Evolutionary conservation across 495 filamentous ascomycete genomes (phyloP).

Genomic region (Delitschia confertaspora): DNA sequence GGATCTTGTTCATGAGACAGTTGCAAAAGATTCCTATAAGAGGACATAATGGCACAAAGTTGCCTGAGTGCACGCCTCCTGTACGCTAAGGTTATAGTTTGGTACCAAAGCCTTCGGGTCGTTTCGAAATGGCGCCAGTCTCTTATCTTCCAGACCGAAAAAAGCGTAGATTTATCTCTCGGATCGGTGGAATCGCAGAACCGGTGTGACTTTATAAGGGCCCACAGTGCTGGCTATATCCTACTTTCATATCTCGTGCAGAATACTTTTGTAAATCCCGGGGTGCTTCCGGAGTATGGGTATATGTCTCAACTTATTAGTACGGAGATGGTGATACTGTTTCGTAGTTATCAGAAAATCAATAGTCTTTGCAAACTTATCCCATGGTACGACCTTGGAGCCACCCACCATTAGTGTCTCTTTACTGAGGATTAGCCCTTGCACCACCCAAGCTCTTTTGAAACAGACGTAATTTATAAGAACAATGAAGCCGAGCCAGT

Average conservation of each 20-base stretch:
- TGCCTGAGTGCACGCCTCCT: slow-evolving; percentile 15
- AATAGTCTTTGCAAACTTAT: slow-evolving; percentile 16
- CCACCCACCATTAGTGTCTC: slow-evolving; percentile 16
- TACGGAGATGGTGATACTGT: slow-evolving; percentile 24
- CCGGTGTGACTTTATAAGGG: slow-evolving; percentile 18
- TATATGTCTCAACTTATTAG: slow-evolving; percentile 18
- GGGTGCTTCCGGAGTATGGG: slow-evolving; percentile 2
- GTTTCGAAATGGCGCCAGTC: slow-evolving; percentile 8
- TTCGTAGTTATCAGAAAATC: slow-evolving; percentile 17
- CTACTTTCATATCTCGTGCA: slow-evolving; percentile 10
- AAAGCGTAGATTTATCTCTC: slow-evolving; percentile 24
- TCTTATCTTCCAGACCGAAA: slow-evolving; percentile 16
- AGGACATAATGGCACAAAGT: slow-evolving; percentile 8
- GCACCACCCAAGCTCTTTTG: slow-evolving; percentile 21
- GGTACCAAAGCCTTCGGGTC: slow-evolving; percentile 11
- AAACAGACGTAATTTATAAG: slow-evolving; percentile 25
- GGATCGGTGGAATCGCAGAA: slow-evolving; percentile 23
- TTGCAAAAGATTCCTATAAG: slow-evolving; percentile 5
- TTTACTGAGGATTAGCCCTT: slow-evolving; percentile 21
- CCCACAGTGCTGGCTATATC: slow-evolving; percentile 19
- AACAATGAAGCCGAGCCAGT: slow-evolving; percentile 23
- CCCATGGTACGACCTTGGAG: slow-evolving; percentile 12
- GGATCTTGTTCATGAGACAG: slow-evolving; percentile 17
- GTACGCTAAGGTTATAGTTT: slow-evolving; percentile 17
- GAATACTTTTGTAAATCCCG: slow-evolving; percentile 13